Evolutionary conservation across 805 yeast species (phyloP).

Genomic region (Isabelozyma gotoi): DNA sequence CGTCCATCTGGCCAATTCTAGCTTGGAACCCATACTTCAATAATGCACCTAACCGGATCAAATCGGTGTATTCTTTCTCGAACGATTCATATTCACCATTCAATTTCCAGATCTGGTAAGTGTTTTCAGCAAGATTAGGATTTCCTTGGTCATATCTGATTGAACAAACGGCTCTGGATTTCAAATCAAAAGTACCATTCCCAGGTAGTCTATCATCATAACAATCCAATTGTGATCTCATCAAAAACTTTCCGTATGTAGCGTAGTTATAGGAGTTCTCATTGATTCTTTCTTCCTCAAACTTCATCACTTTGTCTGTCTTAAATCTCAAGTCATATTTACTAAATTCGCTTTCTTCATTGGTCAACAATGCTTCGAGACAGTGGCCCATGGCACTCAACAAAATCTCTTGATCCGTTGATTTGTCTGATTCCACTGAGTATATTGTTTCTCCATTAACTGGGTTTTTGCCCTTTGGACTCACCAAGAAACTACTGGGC

Average conservation of each 20-base stretch:
- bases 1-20: constrained; percentile 95
- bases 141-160: constrained; percentile 74
- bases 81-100: constrained; percentile 76
- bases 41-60: constrained; percentile 67
- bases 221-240: constrained; percentile 93
- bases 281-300: constrained; percentile 14
- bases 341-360: constrained; percentile 51
- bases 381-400: constrained; percentile 76
- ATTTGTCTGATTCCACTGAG: constrained; percentile 71
- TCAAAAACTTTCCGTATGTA: constrained; percentile 60
- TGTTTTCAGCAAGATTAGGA: constrained; percentile 53
- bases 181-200: constrained; percentile 87
- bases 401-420: constrained; percentile 64
- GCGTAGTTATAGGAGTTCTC: constrained; percentile 68
- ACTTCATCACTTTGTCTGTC: constrained; percentile 4
- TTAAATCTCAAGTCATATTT: constrained; percentile 23
- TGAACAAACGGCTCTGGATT: constrained; percentile 88
- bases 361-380: constrained; percentile 73
- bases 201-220: constrained; percentile 77
- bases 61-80: constrained; percentile 75
- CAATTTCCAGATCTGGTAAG: constrained; percentile 64
- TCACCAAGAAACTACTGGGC: constrained; percentile 50
- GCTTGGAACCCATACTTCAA: constrained; percentile 90
- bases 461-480: constrained; percentile 39
- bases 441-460: constrained; percentile 34